A percentile compares a stretch with the other conserved stretches of the same genome.
Conservation (phyloP, 2,329 filamentous ascomycete species). For the Leptographium radiaticola region DNA sequence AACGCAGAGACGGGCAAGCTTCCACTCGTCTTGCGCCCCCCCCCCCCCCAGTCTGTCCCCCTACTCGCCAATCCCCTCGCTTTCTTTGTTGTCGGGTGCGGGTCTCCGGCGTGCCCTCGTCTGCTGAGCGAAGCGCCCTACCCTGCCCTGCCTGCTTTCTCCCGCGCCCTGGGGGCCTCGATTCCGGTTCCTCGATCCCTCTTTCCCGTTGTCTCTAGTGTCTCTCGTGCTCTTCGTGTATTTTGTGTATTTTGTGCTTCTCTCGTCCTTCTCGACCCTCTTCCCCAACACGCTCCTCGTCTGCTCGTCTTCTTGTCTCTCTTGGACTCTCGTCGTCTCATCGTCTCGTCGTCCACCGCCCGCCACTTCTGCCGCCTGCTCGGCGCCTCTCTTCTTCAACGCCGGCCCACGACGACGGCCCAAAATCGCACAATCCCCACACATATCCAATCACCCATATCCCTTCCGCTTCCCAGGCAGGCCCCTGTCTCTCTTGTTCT, state of each 20-base stretch:
- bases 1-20: neutral
- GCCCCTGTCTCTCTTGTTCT: constrained; percentile 7
- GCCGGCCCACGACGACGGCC: neutral
- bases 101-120: neutral
- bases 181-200: neutral
- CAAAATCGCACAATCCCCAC: constrained; percentile 5
- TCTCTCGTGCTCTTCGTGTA: neutral
- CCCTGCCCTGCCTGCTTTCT: neutral
- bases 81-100: neutral
- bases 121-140: neutral
- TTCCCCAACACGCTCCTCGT: neutral
- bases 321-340: neutral
- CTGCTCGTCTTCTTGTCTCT: neutral
- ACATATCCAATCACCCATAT: constrained; percentile 7
- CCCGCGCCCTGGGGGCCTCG: neutral
- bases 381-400: constrained; percentile 2
- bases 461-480: constrained; percentile 10
- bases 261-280: too few species aligned
- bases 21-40: neutral
- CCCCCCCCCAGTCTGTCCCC: neutral
- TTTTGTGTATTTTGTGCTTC: neutral
- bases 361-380: neutral
- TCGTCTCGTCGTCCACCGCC: neutral
- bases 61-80: too few species aligned
- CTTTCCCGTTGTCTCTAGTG: neutral